phyloP scores from a whole-genome alignment of 192 early-diverging fungal genomes.

The Powellomyces hirtus region DNA sequence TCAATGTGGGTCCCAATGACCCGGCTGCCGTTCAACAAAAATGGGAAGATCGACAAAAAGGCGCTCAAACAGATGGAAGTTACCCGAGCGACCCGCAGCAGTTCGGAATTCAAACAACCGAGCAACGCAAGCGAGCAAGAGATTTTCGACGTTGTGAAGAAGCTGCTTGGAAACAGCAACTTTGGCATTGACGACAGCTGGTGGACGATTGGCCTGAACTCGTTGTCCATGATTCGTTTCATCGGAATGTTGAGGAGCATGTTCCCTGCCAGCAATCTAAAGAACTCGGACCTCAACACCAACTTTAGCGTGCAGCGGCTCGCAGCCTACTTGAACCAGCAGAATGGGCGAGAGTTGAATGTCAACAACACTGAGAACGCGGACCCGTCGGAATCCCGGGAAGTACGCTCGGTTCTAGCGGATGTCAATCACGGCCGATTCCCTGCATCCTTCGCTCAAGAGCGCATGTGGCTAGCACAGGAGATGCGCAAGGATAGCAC shows the following conservation, averaged over 20 bases:
- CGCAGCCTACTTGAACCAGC: not conserved
- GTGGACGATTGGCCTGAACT: constrained; percentile 5
- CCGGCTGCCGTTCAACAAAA: constrained; percentile 27
- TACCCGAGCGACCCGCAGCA: not conserved
- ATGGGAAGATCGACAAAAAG: constrained; percentile 30
- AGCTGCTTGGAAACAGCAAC: not conserved
- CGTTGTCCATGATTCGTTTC: constrained; percentile 4
- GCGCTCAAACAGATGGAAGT: not conserved
- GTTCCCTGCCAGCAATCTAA: not conserved
- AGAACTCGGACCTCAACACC: not conserved
- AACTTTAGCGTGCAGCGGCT: not conserved
- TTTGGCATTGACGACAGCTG: not conserved
- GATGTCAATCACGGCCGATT: no score
- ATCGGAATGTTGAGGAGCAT: not conserved
- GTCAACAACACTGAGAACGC: not conserved
- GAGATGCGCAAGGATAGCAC: not conserved
- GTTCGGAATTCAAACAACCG: not conserved
- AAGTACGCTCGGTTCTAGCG: not conserved
- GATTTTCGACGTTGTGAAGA: not conserved
- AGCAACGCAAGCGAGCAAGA: not conserved
- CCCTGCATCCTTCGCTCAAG: constrained; percentile 4
- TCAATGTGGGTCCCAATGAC: constrained; percentile 16
- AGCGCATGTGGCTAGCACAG: constrained; percentile 22
- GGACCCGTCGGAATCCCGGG: not conserved
- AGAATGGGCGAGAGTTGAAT: not conserved